These are phyloP conservation scores for Teratosphaeria nubilosa DNA, from an alignment of 2,329 filamentous ascomycete genomes.

Conservation along the genomic window DNA sequence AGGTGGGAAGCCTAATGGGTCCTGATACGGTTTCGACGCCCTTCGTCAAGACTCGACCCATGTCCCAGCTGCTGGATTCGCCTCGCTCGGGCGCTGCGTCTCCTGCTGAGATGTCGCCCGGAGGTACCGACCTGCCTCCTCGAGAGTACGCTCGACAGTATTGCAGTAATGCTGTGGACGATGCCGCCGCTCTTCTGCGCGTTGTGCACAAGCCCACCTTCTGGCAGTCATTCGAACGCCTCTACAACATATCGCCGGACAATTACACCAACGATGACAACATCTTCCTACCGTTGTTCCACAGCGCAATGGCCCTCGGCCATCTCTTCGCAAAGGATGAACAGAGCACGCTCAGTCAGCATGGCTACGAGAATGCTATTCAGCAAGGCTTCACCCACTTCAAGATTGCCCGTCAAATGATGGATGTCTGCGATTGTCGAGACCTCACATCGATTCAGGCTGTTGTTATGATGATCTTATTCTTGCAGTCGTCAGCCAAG, in stretches of 20 bases:
- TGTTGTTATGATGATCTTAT: conserved; percentile 44
- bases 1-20: conserved; percentile 69
- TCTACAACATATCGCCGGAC: conserved; percentile 58
- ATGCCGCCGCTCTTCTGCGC: conserved; percentile 54
- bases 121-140: conserved; percentile 57
- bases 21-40: conserved; percentile 49
- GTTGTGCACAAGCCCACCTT: conserved; percentile 77
- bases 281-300: conserved; percentile 38
- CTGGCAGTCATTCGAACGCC: conserved; percentile 61
- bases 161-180: conserved; percentile 51
- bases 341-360: conserved; percentile 24
- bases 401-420: conserved; percentile 36
- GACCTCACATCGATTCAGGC: conserved; percentile 42
- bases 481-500: conserved; percentile 43
- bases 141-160: conserved; percentile 46
- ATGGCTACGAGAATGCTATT: conserved; percentile 36
- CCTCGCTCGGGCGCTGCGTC: conserved; percentile 51
- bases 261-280: conserved; percentile 37
- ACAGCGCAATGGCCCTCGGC: conserved; percentile 39
- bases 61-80: conserved; percentile 57
- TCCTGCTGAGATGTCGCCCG: conserved; percentile 44
- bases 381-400: conserved; percentile 43
- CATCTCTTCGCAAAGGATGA: conserved; percentile 37
- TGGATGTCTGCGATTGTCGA: conserved; percentile 44
- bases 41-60: conserved; percentile 45